A percentile compares a stretch with the other conserved stretches of the same genome.
phyloP scores from a whole-genome alignment of 805 yeast genomes.

The Candida ulmi region DNA sequence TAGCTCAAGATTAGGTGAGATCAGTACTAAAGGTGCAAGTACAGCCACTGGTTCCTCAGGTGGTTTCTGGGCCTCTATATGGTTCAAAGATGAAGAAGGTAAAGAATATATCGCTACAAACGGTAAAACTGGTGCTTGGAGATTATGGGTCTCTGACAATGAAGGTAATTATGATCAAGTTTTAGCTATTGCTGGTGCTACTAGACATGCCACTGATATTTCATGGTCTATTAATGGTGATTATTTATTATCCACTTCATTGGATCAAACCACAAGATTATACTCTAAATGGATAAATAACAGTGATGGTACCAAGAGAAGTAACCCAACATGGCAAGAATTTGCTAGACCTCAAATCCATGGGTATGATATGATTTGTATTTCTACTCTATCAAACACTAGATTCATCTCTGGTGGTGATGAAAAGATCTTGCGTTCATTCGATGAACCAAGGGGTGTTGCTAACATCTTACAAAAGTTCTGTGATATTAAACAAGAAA shows the following conservation, averaged over 20 bases:
- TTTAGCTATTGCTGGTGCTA: slow-evolving; percentile 72
- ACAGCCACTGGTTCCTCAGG: slow-evolving; percentile 96
- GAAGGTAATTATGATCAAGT: slow-evolving; percentile 36
- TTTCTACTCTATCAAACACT: slow-evolving; percentile 52
- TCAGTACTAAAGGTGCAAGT: slow-evolving; percentile 93
- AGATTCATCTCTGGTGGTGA: slow-evolving; percentile 92
- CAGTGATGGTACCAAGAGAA: slow-evolving; percentile 25
- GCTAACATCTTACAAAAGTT: slow-evolving; percentile 53
- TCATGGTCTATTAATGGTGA: slow-evolving; percentile 68
- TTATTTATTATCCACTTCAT: slow-evolving; percentile 69
- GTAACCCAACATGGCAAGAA: slow-evolving; percentile 65
- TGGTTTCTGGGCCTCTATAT: slow-evolving; percentile 62
- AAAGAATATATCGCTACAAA: slow-evolving; percentile 63
- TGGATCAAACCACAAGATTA: slow-evolving; percentile 90
- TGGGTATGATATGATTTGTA: slow-evolving; percentile 92
- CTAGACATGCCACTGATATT: slow-evolving; percentile 67
- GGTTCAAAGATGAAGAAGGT: slow-evolving; percentile 46
- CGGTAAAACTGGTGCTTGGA: slow-evolving; percentile 91
- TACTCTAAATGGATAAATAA: slow-evolving; percentile 55
- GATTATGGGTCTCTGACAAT: slow-evolving; percentile 54
- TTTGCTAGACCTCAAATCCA: slow-evolving; percentile 97
- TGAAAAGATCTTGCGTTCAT: slow-evolving; percentile 85
- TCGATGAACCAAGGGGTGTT: slow-evolving; percentile 81
- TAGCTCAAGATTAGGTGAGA: slow-evolving; percentile 76
- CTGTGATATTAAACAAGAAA: slow-evolving; percentile 36